Evolutionary conservation across 805 yeast species (phyloP), one percentile per base, ranked within the genome.

Genomic region (Candida boidinii): DNA sequence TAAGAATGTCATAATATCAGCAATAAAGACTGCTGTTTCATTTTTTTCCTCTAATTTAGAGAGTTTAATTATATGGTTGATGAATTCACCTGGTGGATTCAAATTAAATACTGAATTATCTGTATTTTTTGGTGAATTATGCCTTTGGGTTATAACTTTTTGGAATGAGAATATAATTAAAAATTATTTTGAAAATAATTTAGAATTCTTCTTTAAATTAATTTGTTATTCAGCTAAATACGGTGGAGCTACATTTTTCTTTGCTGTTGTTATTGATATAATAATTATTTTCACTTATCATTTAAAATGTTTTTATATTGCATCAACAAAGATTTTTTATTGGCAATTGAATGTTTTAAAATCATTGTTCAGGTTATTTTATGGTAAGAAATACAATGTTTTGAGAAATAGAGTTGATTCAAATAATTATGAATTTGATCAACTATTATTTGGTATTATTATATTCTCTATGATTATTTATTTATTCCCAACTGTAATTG

Each of bases 61-160:
- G 14, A 39, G 49, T 3, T 51, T 77, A 24, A 74, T 88, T 3
- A 43, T 61, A 0, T 82, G 94, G 88, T 64, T 92, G 23, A 85
- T 87, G 64, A 70, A 76, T 39, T 82, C 88, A 47, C 98, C 98
- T 0, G 95, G 90, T 12, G 98, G 98, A 4, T 76, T 92, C 46
- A 92, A 92, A 49, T 69, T 92, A 33, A 92, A 92, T 53, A 79
- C 76, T 38, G 96, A 87, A 47, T 64, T 92, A 14, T 84, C 96
- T 0, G 67, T 64, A 12, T 94, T 92, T 48, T 67, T 90, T 51
- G 95, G 95, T 23, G 94, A 86, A 36, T 57, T 92, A 30, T 80
- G 84, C 44, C 51, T 82, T 8, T 90, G 96, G 96, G 81, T 87
- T 10, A 66, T 88, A 18, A 73, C 73, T 28, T 73, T 80, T 39